phyloP scores from a whole-genome alignment of 1,284 basidiomycete species.

The Puccinia triticina region DNA sequence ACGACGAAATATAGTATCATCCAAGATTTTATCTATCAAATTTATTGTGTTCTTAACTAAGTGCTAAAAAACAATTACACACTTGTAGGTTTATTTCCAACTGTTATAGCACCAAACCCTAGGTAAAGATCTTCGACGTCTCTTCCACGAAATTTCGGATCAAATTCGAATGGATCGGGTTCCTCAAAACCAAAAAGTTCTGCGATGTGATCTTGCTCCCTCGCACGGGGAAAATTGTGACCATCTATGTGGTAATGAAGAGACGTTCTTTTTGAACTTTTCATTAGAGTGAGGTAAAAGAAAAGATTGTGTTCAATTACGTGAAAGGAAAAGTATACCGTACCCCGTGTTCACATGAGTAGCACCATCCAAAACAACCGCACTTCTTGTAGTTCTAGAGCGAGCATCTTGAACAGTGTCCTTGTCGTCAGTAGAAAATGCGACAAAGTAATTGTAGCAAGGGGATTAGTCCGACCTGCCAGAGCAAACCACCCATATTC shows the following conservation, averaged over 20 bases:
- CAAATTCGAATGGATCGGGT: constrained; percentile 45
- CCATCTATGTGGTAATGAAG: constrained; percentile 3
- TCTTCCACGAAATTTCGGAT: constrained; percentile 25
- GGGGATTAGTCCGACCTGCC: background rate
- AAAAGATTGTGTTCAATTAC: background rate
- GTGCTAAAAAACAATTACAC: background rate
- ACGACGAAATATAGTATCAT: background rate
- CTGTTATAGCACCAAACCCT: constrained; percentile 27
- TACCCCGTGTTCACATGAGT: background rate
- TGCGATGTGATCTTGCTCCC: constrained; percentile 10
- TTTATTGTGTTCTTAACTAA: background rate
- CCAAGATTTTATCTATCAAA: background rate
- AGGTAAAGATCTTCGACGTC: constrained; percentile 9
- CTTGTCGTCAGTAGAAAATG: background rate
- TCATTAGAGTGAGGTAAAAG: constrained; percentile 1
- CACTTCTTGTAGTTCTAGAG: constrained; percentile 19
- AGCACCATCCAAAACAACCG: background rate
- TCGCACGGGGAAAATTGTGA: constrained; percentile 4
- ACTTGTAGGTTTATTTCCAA: constrained; percentile 22
- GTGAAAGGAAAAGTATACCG: background rate
- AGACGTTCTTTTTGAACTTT: background rate
- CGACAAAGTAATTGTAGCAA: background rate
- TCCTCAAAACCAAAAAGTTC: constrained; percentile 46
- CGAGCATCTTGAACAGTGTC: background rate
- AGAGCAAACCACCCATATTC: background rate